Percentiles rank a stretch among this genome's conserved stretches.
Conservation (phyloP, 2,329 filamentous ascomycete genomes). For the Myriosclerotinia duriaeana region DNA sequence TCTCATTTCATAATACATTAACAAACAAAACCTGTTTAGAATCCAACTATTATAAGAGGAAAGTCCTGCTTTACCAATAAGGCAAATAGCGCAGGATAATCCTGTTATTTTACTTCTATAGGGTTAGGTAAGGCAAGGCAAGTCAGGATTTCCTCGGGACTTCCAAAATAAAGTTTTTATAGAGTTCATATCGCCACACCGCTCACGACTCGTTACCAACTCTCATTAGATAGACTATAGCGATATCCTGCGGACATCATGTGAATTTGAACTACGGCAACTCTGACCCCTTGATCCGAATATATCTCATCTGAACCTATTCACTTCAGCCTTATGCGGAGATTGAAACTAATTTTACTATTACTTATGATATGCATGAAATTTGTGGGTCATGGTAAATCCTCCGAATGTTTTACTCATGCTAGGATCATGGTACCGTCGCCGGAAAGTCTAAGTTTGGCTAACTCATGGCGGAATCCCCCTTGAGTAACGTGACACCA, state of each 20-base stretch:
- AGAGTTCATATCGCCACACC: background rate
- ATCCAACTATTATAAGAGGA: no score
- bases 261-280: background rate
- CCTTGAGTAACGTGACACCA: background rate
- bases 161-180: background rate
- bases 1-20: no score
- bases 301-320: background rate
- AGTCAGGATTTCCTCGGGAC: no score
- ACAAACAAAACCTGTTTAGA: no score
- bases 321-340: background rate
- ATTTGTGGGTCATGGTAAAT: background rate
- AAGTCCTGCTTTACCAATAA: no score
- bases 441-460: slow-evolving; percentile 11
- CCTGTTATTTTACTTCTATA: no score
- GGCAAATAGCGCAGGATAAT: no score
- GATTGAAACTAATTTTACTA: background rate
- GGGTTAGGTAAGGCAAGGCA: no score
- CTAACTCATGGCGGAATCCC: background rate
- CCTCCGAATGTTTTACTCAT: background rate
- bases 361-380: background rate
- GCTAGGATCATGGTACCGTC: background rate
- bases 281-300: background rate
- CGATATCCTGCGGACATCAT: background rate
- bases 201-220: background rate
- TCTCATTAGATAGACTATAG: background rate